A percentile compares a stretch with the other conserved stretches of the same genome.
These are phyloP conservation scores for Fonsecaea erecta DNA, from an alignment of 2,329 filamentous ascomycete species.

Conservation along the genomic window DNA sequence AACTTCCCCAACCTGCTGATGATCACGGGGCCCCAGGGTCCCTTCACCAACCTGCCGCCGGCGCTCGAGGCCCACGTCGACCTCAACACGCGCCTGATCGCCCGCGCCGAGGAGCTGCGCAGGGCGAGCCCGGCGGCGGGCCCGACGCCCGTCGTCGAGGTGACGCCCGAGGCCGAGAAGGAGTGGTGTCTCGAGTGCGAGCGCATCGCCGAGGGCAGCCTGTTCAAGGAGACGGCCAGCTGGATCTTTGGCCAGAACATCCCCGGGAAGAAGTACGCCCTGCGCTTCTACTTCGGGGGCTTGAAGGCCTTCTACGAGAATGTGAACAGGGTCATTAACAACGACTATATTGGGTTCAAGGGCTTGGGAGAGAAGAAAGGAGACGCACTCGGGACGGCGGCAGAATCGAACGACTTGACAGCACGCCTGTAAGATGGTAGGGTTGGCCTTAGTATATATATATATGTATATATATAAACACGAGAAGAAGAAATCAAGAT, in stretches of 20 bases:
- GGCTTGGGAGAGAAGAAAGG: background rate
- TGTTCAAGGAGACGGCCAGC: slow-evolving; percentile 57
- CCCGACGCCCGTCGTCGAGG: slow-evolving; percentile 51
- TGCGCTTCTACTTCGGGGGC: slow-evolving; percentile 35
- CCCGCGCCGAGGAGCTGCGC: slow-evolving; percentile 49
- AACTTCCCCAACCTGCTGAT: slow-evolving; percentile 57
- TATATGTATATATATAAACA: too few relatives aligned
- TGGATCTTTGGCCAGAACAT: slow-evolving; percentile 62
- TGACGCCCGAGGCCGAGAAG: slow-evolving; percentile 52
- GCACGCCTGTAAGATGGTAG: background rate
- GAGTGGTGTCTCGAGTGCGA: slow-evolving; percentile 57
- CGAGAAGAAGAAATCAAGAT: background rate
- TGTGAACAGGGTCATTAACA: slow-evolving; percentile 26
- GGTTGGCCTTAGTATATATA: too few relatives aligned
- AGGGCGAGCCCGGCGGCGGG: slow-evolving; percentile 36
- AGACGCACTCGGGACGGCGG: background rate
- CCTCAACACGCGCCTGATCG: slow-evolving; percentile 52
- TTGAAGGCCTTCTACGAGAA: slow-evolving; percentile 27
- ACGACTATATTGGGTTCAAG: slow-evolving; percentile 25
- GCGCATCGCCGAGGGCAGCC: slow-evolving; percentile 38
- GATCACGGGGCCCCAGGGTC: slow-evolving; percentile 60
- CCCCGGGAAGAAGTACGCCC: slow-evolving; percentile 53
- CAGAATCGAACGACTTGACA: background rate
- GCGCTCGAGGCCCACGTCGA: slow-evolving; percentile 61
- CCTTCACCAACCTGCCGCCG: slow-evolving; percentile 61